Evolutionary conservation across 1,284 basidiomycete species (phyloP), one percentile per base, ranked within the genome.

Genomic region (Volvariella volvacea): DNA sequence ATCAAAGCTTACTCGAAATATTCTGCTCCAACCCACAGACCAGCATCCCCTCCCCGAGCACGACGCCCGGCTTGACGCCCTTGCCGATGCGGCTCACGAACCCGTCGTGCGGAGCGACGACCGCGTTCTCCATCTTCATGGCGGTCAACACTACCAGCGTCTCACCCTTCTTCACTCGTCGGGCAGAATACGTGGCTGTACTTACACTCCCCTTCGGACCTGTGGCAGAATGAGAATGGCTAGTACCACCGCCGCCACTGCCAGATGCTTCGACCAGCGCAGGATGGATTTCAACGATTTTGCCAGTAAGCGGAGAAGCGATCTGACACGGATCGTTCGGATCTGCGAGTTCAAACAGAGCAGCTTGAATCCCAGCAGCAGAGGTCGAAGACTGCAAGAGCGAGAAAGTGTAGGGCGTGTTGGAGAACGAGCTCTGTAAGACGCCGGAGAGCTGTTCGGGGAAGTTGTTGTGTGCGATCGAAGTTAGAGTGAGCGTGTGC

Each of bases 91-190:
- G 52, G 38, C 54, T 52, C 4, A 67, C 50, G 38, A 50, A 45
- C 15, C 61, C 62, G 50, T 62, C 60, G 20, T 45, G 46, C 1
- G 61, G 60, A 8, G 62, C 56, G 6, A 48, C 39, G 22, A 71
- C 50, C 3, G 59, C 56, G 43, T 54, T 68, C 50, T 71, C 68
- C 65, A 71, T 71, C 58, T 70, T 71, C 68, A 71, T 71, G 20
- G 64, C 61, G 39, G 62, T 67, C 30, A 71, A 41, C 7, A 65
- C 56, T 8, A 64, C 51, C 22, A 69, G 17, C 8, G 58, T 48
- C 14, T 68, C 66, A 3, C 67, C 67, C 44, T 58, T 61, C 37
- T 48, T 57, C n/a, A 66, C 19, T 41, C 47, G 39, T 20, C 49
- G 45, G 12, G 25, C 6, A 6, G 25, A 28, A n/a, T n/a, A n/a